Percentiles rank a stretch among this genome's conserved stretches.
Evolutionary conservation across 331 rosid species (phyloP).

Genomic region (Prunus yedoensis): DNA sequence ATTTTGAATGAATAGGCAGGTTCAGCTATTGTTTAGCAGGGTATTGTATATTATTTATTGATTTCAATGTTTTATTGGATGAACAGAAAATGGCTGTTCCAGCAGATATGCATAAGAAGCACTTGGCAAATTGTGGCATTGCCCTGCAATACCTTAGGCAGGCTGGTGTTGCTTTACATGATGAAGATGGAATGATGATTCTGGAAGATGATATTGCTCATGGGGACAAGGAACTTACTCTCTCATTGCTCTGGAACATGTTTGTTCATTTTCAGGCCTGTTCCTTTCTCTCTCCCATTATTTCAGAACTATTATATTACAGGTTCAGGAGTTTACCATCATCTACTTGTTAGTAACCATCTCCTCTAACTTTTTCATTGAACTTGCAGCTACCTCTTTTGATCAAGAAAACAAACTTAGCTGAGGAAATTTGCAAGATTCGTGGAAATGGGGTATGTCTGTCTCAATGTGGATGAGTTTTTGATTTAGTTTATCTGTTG

Average conservation of each 20-base stretch:
- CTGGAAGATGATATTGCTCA: slow-evolving; percentile 62
- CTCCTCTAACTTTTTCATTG: slow-evolving; percentile 18
- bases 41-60: slow-evolving; percentile 16
- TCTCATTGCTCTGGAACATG: slow-evolving; percentile 87
- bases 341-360: slow-evolving; percentile 11
- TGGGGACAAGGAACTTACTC: slow-evolving; percentile 82
- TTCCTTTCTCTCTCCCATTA: slow-evolving; percentile 4
- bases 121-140: slow-evolving; percentile 66
- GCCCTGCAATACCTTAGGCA: slow-evolving; percentile 73
- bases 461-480: slow-evolving; percentile 18
- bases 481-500: slow-evolving; percentile 1
- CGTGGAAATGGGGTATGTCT: slow-evolving; percentile 59
- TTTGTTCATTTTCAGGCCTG: slow-evolving; percentile 82
- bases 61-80: slow-evolving; percentile 36
- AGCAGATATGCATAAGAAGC: slow-evolving; percentile 71
- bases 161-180: slow-evolving; percentile 68
- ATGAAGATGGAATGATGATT: slow-evolving; percentile 71
- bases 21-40: slow-evolving; percentile 8
- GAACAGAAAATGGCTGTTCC: slow-evolving; percentile 84
- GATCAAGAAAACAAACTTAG: slow-evolving; percentile 64
- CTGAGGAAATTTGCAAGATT: slow-evolving; percentile 71
- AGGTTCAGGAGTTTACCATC: slow-evolving; percentile 11
- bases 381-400: slow-evolving; percentile 83
- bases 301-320: slow-evolving; percentile 9
- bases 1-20: slow-evolving; percentile 11